Evolutionary conservation across 768 basidiomycete species (phyloP), one percentile per base, ranked within the genome.

Genomic region (Hypsizygus marmoreus): DNA sequence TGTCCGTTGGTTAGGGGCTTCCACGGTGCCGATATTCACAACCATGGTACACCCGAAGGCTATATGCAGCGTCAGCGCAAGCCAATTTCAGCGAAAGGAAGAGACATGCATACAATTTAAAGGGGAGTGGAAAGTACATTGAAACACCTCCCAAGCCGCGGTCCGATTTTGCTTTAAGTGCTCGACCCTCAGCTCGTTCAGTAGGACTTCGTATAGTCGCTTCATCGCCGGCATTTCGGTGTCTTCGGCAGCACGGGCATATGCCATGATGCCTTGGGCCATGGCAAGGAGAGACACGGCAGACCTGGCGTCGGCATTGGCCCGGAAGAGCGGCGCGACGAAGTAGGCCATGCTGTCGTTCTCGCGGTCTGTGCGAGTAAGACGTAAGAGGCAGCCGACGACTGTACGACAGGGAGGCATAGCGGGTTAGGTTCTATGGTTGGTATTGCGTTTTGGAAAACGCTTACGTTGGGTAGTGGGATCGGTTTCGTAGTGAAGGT

Each of bases 201-300:
- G 55, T 0, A 81, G 66, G 36, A 86, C n/a, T n/a, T n/a, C n/a
- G n/a, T n/a, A n/a, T n/a, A n/a, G n/a, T n/a, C n/a, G n/a, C 53
- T 36, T 69, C 76, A 22, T 65, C 62, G 33, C 82, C 79, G 6
- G 75, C 53, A 13, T 65, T 69, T n/a, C n/a, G n/a, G n/a, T n/a
- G 9, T 64, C 63, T 13, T 63, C 62, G 25, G 82, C 59, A 4
- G 63, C 59, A 13, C 77, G 80, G 33, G 85, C 75, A 52, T 82
- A 81, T 16, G 71, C 63, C 4, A 80, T 81, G 8, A 82, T 66
- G 8, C 81, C 82, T 49, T 80, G 74, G 2, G 82, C 80, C 60
- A 88, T 77, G 0, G 85, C 87, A 12, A 80, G 67, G 17, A 89
- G 62, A 48, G 77, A 80, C 2, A 80, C 87, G 0, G 86, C 88